These are phyloP conservation scores for Penicillium lagena DNA, from an alignment of 495 filamentous ascomycete genomes.

Conservation along the genomic window DNA sequence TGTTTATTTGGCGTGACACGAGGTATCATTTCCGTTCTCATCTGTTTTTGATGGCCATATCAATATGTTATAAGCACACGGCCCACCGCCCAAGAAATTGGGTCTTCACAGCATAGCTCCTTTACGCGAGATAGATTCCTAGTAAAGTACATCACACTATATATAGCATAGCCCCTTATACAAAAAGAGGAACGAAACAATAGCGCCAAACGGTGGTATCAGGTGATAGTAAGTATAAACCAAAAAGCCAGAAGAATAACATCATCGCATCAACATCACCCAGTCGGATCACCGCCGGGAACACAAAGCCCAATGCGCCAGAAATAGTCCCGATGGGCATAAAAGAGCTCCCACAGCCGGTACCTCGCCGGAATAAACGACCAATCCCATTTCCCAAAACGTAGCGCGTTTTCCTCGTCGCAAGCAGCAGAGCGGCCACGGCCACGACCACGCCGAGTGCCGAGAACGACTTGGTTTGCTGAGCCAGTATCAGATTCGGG, in stretches of 20 bases:
- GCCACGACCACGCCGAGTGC: neutral
- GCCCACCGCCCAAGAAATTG: no score
- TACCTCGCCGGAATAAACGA: constrained; percentile 53
- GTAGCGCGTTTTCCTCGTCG: constrained; percentile 12
- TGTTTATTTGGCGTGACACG: no score
- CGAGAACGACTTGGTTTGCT: constrained; percentile 5
- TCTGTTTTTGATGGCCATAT: no score
- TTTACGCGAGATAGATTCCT: no score
- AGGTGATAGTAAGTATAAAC: neutral
- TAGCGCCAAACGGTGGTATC: no score
- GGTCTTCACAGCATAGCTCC: no score
- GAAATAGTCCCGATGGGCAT: constrained; percentile 95
- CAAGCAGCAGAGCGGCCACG: neutral
- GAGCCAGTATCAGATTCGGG: neutral
- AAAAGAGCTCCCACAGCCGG: constrained; percentile 85
- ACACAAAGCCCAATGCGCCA: constrained; percentile 87
- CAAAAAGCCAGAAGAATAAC: neutral
- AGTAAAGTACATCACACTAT: no score
- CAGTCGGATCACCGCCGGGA: constrained; percentile 67
- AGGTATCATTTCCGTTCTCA: no score
- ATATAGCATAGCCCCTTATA: no score
- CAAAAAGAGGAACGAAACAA: no score
- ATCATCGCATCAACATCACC: neutral
- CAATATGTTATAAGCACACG: no score
- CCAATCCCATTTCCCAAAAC: constrained; percentile 19